Evolutionary conservation across 1,139 yeast genomes (phyloP).

Genomic region (Kodamaea sp.): DNA sequence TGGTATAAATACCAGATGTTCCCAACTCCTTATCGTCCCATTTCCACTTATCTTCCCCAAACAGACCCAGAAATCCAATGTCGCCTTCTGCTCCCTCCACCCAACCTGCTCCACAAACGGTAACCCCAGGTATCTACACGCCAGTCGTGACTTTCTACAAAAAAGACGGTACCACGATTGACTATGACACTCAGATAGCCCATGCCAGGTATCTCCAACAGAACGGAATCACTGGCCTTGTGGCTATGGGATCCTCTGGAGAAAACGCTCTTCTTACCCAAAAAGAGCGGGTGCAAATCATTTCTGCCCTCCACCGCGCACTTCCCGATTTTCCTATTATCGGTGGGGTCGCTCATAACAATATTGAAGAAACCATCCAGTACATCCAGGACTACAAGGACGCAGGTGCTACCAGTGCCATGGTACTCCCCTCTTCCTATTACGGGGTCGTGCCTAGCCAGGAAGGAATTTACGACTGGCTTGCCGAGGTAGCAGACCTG

Average conservation of each 20-base stretch:
- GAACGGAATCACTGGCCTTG: constrained; percentile 35
- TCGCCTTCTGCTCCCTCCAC: constrained; percentile 1
- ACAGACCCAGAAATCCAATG: too few relatives aligned
- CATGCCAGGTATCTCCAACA: constrained; percentile 34
- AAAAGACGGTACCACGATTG: constrained; percentile 28
- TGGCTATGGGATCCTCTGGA: constrained; percentile 44
- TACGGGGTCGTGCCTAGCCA: constrained; percentile 44
- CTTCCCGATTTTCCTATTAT: constrained; percentile 41
- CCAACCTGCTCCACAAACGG: constrained; percentile 1
- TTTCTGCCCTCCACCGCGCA: constrained; percentile 33
- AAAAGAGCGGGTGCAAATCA: constrained; percentile 37
- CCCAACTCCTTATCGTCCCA: too few relatives aligned
- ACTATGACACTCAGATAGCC: constrained; percentile 31
- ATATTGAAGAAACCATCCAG: constrained; percentile 39
- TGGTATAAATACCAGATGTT: too few relatives aligned
- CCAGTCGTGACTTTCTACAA: constrained; percentile 44
- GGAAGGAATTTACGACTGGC: constrained; percentile 46
- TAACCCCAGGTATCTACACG: constrained; percentile 26
- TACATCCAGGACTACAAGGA: constrained; percentile 36
- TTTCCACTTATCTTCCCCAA: too few relatives aligned
- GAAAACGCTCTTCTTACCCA: constrained; percentile 48
- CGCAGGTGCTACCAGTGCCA: constrained; percentile 47
- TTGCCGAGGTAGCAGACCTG: constrained; percentile 43
- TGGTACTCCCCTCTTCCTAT: constrained; percentile 48
- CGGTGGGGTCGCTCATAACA: constrained; percentile 47